These are phyloP conservation scores for Talaromyces nanjingensis DNA, from an alignment of 495 filamentous ascomycete species.

Conservation along the genomic window DNA sequence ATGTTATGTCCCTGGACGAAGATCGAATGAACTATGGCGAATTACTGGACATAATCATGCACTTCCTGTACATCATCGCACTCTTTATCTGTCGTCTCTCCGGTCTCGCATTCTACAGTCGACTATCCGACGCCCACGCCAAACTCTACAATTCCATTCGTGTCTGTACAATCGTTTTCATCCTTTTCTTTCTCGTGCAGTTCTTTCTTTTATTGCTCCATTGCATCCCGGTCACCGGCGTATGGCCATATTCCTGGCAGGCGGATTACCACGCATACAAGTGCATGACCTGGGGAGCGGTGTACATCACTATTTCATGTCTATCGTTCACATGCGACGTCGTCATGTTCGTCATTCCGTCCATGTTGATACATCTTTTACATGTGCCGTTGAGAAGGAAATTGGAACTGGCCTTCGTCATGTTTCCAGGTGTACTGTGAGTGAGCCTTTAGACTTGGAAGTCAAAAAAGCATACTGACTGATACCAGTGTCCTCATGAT, in stretches of 20 bases:
- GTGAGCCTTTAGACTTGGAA: conserved; percentile 6
- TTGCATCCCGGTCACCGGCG: conserved; percentile 4
- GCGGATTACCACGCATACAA: conserved; percentile 19
- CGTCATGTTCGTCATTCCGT: conserved; percentile 36
- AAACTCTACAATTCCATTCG: neutral
- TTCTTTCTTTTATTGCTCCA: conserved; percentile 7
- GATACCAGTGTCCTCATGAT: conserved; percentile 33
- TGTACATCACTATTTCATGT: conserved; percentile 37
- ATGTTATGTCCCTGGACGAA: conserved; percentile 6
- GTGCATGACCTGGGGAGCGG: conserved; percentile 36
- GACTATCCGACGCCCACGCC: conserved; percentile 4
- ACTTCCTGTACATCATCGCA: conserved; percentile 7
- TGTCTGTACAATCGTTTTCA: neutral
- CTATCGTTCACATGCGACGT: conserved; percentile 36
- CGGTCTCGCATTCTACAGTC: conserved; percentile 5
- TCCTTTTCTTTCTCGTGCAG: neutral
- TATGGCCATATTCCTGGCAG: conserved; percentile 19
- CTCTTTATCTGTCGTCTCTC: conserved; percentile 5
- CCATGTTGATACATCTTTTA: conserved; percentile 31
- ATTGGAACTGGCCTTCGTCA: conserved; percentile 30
- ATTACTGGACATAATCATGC: neutral
- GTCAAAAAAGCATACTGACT: neutral
- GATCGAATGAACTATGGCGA: neutral
- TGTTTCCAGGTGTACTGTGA: conserved; percentile 40
- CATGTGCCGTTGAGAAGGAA: conserved; percentile 27